Conservation (phyloP, 2,329 filamentous ascomycete species). For the Seiridium cupressi region DNA sequence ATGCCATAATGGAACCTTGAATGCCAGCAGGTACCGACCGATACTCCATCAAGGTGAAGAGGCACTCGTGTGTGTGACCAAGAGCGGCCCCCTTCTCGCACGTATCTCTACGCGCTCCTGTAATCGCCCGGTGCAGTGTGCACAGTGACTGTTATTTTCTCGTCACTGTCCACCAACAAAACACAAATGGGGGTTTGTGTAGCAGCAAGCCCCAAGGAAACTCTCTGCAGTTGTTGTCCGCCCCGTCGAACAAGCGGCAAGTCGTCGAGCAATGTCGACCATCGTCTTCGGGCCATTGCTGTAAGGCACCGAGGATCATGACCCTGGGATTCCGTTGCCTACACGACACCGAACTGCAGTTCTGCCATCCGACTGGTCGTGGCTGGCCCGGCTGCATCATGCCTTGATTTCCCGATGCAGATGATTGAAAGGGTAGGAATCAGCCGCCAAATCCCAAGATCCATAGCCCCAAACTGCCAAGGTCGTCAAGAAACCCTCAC, state of each 20-base stretch:
- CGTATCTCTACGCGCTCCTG: slow-evolving; percentile 6
- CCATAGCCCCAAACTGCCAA: neutral
- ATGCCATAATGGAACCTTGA: neutral
- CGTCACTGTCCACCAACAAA: neutral
- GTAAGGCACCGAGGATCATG: neutral
- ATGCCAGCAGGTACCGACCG: neutral
- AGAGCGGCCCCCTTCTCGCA: neutral
- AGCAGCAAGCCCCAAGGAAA: too few species aligned
- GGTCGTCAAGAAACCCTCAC: neutral
- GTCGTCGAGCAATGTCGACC: neutral
- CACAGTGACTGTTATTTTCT: neutral
- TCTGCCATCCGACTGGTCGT: neutral
- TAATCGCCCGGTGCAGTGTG: slow-evolving; percentile 6
- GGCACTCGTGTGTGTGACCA: neutral
- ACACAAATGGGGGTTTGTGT: neutral
- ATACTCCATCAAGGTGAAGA: neutral
- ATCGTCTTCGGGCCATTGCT: neutral
- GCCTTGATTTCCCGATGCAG: neutral
- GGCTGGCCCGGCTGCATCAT: neutral
- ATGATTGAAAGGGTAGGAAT: too few species aligned
- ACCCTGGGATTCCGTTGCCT: neutral
- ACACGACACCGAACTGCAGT: neutral
- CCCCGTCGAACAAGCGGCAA: neutral
- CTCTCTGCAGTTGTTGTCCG: too few species aligned
- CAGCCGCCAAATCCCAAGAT: neutral